Evolutionary conservation across 2,329 filamentous ascomycete species (phyloP).

Genomic region (Neopestalotiopsis sp.): DNA sequence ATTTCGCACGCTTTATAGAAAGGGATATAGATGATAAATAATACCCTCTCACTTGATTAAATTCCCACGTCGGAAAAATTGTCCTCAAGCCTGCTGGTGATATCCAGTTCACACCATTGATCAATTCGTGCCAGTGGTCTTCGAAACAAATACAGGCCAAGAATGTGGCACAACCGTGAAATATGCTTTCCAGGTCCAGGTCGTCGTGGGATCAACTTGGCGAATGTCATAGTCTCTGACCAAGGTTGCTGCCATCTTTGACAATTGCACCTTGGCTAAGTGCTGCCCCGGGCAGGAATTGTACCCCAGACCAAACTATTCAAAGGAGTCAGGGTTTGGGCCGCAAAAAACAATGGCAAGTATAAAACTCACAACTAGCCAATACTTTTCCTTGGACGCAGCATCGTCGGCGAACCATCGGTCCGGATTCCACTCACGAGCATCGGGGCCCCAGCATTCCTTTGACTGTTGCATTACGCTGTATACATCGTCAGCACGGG

Average conservation of each 20-base stretch:
- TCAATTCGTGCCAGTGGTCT: not conserved
- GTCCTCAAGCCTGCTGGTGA: no score
- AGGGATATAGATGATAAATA: no score
- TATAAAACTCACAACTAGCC: not conserved
- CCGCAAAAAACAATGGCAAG: no score
- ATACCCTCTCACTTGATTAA: no score
- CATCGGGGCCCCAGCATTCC: slow-evolving; percentile 13
- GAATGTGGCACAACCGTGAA: slow-evolving; percentile 17
- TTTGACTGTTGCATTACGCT: slow-evolving; percentile 14
- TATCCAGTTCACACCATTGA: no score
- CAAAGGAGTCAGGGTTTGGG: not conserved
- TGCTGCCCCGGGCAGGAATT: slow-evolving; percentile 17
- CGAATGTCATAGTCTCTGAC: slow-evolving; percentile 14
- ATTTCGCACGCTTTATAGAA: no score
- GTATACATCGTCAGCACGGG: not conserved
- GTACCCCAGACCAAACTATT: slow-evolving; percentile 10
- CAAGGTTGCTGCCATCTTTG: slow-evolving; percentile 12
- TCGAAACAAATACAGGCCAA: slow-evolving; percentile 16
- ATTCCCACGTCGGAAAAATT: no score
- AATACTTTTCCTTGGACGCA: slow-evolving; percentile 13
- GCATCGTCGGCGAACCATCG: slow-evolving; percentile 13
- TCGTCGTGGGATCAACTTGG: slow-evolving; percentile 12
- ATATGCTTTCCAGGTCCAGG: slow-evolving; percentile 14
- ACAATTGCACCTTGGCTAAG: slow-evolving; percentile 13
- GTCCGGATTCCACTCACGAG: slow-evolving; percentile 14